Conservation (phyloP, 768 basidiomycete genomes). For the Galerina sulciceps region DNA sequence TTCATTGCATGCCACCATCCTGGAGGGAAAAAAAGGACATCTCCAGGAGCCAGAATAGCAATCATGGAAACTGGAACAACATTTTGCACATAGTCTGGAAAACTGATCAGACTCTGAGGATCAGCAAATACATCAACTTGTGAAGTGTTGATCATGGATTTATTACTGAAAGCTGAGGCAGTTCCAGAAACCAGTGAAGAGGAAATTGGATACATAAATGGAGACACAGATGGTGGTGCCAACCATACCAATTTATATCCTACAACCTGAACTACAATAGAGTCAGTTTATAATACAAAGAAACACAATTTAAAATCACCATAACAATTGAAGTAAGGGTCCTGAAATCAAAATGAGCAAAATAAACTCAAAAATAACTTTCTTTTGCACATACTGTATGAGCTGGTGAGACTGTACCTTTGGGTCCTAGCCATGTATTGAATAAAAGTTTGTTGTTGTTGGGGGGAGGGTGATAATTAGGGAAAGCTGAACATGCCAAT, state of each 20-base stretch:
- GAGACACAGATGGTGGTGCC: slow-evolving; percentile 65
- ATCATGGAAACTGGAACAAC: slow-evolving; percentile 66
- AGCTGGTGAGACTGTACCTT: slow-evolving; percentile 82
- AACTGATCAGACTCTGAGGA: slow-evolving; percentile 28
- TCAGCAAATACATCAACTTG: slow-evolving; percentile 74
- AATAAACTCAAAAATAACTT: slow-evolving; percentile 5
- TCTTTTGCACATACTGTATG: slow-evolving; percentile 64
- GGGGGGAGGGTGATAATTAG: slow-evolving; percentile 63
- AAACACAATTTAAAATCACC: slow-evolving; percentile 45
- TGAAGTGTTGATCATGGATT: slow-evolving; percentile 79
- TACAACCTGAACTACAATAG: slow-evolving; percentile 75
- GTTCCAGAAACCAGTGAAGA: slow-evolving; percentile 1
- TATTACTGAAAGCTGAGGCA: slow-evolving; percentile 26
- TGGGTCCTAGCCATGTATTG: slow-evolving; percentile 86
- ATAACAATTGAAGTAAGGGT: slow-evolving; percentile 93
- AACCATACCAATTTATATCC: slow-evolving; percentile 93
- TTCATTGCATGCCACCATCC: slow-evolving; percentile 97
- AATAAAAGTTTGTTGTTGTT: slow-evolving; percentile 69
- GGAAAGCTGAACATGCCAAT: slow-evolving; percentile 47
- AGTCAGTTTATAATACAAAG: slow-evolving; percentile 13
- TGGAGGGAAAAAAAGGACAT: slow-evolving; percentile 87
- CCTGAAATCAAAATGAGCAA: slow-evolving; percentile 49
- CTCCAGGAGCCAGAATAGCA: slow-evolving; percentile 76
- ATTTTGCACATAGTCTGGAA: slow-evolving; percentile 56
- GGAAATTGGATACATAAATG: slow-evolving; percentile 64